phyloP scores from a whole-genome alignment of 1,284 basidiomycete genomes.

The Gomphus sp. region DNA sequence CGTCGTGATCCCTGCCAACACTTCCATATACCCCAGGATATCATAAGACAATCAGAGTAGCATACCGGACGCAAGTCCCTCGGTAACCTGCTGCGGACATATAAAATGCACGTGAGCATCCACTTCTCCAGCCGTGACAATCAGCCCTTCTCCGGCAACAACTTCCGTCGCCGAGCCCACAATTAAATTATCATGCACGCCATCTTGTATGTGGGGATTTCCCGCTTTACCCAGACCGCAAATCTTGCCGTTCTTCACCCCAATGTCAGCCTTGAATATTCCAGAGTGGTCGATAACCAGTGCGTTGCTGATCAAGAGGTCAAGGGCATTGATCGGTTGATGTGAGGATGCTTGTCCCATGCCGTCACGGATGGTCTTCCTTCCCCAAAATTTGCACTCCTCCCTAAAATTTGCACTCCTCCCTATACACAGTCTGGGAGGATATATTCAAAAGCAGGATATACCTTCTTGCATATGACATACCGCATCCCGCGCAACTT shows the following conservation, averaged over 20 bases:
- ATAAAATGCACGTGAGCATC: conserved; percentile 94
- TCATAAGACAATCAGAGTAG: not conserved
- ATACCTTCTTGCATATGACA: conserved; percentile 14
- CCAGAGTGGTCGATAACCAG: conserved; percentile 93
- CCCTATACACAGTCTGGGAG: conserved; percentile 72
- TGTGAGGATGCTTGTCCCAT: conserved; percentile 89
- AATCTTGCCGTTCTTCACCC: conserved; percentile 81
- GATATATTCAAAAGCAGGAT: not conserved
- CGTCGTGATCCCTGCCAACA: conserved; percentile 57
- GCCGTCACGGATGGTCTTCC: conserved; percentile 88
- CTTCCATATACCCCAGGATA: conserved; percentile 16
- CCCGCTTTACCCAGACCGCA: conserved; percentile 93
- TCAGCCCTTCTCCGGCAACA: conserved; percentile 90
- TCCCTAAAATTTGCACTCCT: conserved; percentile 98
- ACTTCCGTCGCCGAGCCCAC: conserved; percentile 89
- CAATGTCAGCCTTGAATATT: conserved; percentile 91
- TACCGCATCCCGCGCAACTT: conserved; percentile 85
- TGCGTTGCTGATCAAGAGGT: conserved; percentile 92
- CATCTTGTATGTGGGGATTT: conserved; percentile 91
- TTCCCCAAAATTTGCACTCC: conserved; percentile 99
- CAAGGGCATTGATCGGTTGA: conserved; percentile 62
- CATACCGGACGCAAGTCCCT: conserved; percentile 53
- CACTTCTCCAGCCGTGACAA: conserved; percentile 89
- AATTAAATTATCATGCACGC: conserved; percentile 66
- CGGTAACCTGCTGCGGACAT: conserved; percentile 82